A percentile compares a stretch with the other conserved stretches of the same genome.
Evolutionary conservation across 2,329 filamentous ascomycete species (phyloP).

Genomic region (Penicillium sp.): DNA sequence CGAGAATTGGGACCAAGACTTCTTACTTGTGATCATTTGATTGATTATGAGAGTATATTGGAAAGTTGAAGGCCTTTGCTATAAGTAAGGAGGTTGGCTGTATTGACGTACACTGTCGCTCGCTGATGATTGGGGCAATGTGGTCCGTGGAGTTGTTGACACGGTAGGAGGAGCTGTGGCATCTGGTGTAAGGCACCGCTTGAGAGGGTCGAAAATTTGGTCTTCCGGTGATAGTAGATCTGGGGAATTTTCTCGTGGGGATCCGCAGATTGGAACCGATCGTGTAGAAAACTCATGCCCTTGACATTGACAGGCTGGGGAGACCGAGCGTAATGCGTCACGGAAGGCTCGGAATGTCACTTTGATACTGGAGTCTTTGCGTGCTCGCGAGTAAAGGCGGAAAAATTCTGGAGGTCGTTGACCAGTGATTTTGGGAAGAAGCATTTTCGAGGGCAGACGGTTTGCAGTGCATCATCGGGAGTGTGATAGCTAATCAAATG

Average conservation of each 20-base stretch:
- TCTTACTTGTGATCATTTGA: not conserved
- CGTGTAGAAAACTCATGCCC: not conserved
- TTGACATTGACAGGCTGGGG: not conserved
- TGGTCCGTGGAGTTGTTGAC: not conserved
- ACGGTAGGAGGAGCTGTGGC: not conserved
- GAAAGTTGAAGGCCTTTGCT: not conserved
- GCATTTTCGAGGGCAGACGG: slow-evolving; percentile 84
- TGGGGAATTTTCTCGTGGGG: not conserved
- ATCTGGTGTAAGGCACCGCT: not conserved
- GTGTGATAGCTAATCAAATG: slow-evolving; percentile 95
- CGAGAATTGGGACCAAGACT: not conserved
- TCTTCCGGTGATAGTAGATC: not conserved
- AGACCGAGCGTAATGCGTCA: not conserved
- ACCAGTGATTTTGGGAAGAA: slow-evolving; percentile 97
- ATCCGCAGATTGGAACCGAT: not conserved
- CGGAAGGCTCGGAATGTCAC: not conserved
- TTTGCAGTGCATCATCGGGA: slow-evolving; percentile 68
- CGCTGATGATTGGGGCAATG: not conserved
- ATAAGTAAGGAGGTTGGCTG: not conserved
- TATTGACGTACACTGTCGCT: not conserved
- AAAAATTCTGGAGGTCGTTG: slow-evolving; percentile 77
- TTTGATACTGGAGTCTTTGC: not conserved
- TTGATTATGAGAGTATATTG: not conserved
- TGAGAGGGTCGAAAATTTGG: not conserved
- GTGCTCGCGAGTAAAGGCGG: slow-evolving; percentile 74